Base-by-base conservation (phyloP, 441 rosid species). In the Lepidium campestre region DNA sequence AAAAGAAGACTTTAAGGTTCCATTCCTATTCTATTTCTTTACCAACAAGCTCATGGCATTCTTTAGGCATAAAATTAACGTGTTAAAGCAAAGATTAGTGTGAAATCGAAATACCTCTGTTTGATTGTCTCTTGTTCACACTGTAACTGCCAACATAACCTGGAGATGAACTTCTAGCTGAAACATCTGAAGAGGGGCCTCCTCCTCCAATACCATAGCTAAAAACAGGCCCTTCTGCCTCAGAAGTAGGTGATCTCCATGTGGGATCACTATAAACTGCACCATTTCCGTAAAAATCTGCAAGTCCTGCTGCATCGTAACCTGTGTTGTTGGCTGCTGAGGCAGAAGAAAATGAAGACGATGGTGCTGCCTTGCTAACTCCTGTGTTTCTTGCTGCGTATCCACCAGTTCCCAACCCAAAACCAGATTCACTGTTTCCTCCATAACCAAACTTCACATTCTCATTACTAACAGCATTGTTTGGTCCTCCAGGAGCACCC, bases 91-190 rank as follows among this genome's bases (percentile, higher is more conserved):
- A 27, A 36, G 36, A 64, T 45, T 68, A 18, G 57, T 31, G 25
- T 40, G 49, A 76, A 20, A 23, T 68, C 18, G 62, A 59, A 50
- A 74, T 80, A 93, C 99, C 99, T 91, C 95, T 85, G 86, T 76
- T 87, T 79, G 91, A 18, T 73, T 85, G 91, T 83, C 97, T 83
- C 80, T 89, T 91, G 78, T 83, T 87, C 82, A 87, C 89, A 72
- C 83, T 83, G 83, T 86, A 93, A 74, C 88, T 90, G 66, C 90
- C 90, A 79, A 87, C 90, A 78, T 80, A 87, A 66, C 95, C 90
- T 64, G 96, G 90, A 76, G 96, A 82, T 72, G 96, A 82, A 77
- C 76, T 84, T 89, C 82, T 87, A 62, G 82, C 81, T 59, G 89
- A 48, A 77, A 77, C 86, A 75, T 87, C 89, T 29, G 96, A 62